Evolutionary conservation across 495 filamentous ascomycete species (phyloP).

Genomic region (Penicillium tannophilum): DNA sequence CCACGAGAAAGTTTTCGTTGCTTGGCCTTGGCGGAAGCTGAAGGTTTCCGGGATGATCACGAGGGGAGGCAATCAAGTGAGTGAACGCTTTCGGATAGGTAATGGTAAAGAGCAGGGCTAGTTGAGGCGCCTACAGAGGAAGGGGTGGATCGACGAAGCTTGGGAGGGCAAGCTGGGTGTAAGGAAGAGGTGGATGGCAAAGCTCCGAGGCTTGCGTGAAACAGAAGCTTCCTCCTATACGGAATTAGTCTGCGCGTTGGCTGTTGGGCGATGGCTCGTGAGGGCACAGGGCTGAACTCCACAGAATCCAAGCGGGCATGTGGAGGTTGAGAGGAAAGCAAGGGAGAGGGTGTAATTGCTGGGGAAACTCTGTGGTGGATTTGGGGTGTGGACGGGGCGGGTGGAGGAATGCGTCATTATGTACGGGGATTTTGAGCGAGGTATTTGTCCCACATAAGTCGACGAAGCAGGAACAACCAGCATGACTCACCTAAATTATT

Average conservation of each 20-base stretch:
- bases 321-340: constrained; percentile 22
- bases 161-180: constrained; percentile 7
- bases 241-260: constrained; percentile 23
- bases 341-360: constrained; percentile 19
- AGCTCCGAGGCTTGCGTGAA: constrained; percentile 21
- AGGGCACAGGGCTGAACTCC: constrained; percentile 26
- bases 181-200: constrained; percentile 16
- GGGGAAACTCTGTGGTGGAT: constrained; percentile 20
- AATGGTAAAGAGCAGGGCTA: constrained; percentile 1
- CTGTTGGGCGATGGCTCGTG: constrained; percentile 3
- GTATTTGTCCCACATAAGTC: constrained; percentile 18
- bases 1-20: constrained; percentile 3
- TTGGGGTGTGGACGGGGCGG: constrained; percentile 19
- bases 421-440: constrained; percentile 26
- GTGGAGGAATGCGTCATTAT: constrained; percentile 47
- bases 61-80: background rate
- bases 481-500: constrained; percentile 6
- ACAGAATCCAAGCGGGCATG: constrained; percentile 22
- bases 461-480: background rate
- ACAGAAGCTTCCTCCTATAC: constrained; percentile 24
- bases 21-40: background rate
- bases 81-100: background rate
- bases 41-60: background rate
- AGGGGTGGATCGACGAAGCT: background rate
- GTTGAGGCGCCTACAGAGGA: constrained; percentile 2